Evolutionary conservation across 345 rosid species (phyloP), one percentile per base, ranked within the genome.

Genomic region (Arabidopsis arenosa): DNA sequence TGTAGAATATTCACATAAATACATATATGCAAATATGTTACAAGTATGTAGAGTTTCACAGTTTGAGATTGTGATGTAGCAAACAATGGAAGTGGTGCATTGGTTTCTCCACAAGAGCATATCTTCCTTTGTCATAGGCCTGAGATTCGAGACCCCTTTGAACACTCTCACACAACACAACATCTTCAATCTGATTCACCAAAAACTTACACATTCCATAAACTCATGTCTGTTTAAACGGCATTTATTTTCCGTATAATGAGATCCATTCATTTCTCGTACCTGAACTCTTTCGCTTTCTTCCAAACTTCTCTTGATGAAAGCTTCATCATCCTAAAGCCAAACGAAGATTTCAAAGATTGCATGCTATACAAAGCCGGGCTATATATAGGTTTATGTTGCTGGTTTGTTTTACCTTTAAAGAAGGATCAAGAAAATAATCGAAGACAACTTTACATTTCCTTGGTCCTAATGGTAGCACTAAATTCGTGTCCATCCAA

Each of bases 401-500:
- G 49, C 30, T 8, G 23, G 17, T 14, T 14, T 49, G 60, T 35
- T 63, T 58, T 82, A 90, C 97, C 97, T 82, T 82, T 45, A 82
- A 74, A 70, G 80, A 76, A 69, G 78, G 82, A 63, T 92, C 95
- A 65, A 94, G 87, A 74, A 92, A 92, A 73, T 90, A 92, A 85
- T 92, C 95, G 62, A 94, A 92, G 78, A 94, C 83, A 33, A 94
- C 95, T 39, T 73, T 78, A 84, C 98, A 90, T 80, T 77, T 90
- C 70, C 83, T 67, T 35, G 92, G 91, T 72, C 89, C 97, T 56
- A 86, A 74, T 2, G 98, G 98, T 63, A 89, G 67, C 21, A 86
- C 92, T 73, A 89, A 86, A 83, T 94, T 94, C 48, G 98, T 90
- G 83, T 94, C 96, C 97, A 94, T 90, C 98, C 98, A 92, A 64